phyloP scores from a whole-genome alignment of 805 yeast genomes.

The Ogataea naganishii region DNA sequence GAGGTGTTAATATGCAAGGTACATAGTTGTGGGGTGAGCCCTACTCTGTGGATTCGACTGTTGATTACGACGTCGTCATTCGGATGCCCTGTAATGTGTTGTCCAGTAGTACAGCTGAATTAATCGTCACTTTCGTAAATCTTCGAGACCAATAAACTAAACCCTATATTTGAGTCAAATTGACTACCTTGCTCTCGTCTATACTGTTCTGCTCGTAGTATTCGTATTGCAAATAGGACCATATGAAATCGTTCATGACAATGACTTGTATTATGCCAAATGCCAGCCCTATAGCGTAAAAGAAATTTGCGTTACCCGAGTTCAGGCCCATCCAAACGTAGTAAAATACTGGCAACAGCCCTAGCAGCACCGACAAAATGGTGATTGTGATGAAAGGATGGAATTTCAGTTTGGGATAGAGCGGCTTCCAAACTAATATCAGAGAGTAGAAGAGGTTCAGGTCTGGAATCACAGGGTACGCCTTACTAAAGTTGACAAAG shows the following conservation, averaged over 20 bases:
- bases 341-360: slow-evolving; percentile 82
- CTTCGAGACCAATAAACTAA: no score
- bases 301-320: slow-evolving; percentile 93
- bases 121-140: no score
- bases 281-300: slow-evolving; percentile 85
- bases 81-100: no score
- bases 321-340: slow-evolving; percentile 92
- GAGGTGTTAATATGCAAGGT: no score
- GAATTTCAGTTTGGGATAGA: slow-evolving; percentile 18
- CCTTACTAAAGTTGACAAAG: slow-evolving; percentile 53
- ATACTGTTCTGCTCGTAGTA: slow-evolving; percentile 37
- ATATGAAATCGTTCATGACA: slow-evolving; percentile 64
- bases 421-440: slow-evolving; percentile 20
- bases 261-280: slow-evolving; percentile 65
- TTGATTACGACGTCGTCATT: no score
- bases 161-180: slow-evolving; percentile 46
- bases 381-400: slow-evolving; percentile 19
- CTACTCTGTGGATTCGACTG: no score
- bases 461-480: slow-evolving; percentile 84
- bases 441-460: slow-evolving; percentile 32
- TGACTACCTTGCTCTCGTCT: slow-evolving; percentile 27
- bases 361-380: slow-evolving; percentile 25
- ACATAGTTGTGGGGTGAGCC: no score
- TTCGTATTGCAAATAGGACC: slow-evolving; percentile 71
- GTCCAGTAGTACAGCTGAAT: no score